phyloP scores from a whole-genome alignment of 805 yeast species.

The Schwanniomyces sp. region DNA sequence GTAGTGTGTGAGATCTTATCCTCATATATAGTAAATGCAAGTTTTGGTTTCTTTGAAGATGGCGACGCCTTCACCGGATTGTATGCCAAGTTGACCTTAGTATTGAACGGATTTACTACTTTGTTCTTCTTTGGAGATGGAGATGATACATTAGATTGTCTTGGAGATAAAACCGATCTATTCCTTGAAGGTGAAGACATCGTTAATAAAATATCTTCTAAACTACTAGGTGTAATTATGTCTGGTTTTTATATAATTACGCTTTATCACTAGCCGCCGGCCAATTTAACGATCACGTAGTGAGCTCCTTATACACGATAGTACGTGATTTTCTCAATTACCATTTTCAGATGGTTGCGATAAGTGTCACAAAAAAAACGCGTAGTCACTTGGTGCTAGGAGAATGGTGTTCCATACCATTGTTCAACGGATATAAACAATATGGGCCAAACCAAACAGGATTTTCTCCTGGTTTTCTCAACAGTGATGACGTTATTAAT shows the following conservation, averaged over 20 bases:
- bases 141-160: slow-evolving; percentile 15
- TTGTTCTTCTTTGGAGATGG: slow-evolving; percentile 12
- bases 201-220: not conserved
- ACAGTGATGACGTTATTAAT: too few relatives aligned
- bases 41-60: slow-evolving; percentile 13
- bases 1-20: slow-evolving; percentile 8
- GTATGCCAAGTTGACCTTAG: slow-evolving; percentile 1
- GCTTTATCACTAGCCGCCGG: not conserved
- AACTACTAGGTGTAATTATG: not conserved
- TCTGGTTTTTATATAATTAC: not conserved
- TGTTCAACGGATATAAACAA: not conserved
- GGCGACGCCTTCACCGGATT: slow-evolving; percentile 1
- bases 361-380: not conserved
- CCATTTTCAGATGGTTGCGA: not conserved
- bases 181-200: slow-evolving; percentile 16
- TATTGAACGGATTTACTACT: slow-evolving; percentile 6
- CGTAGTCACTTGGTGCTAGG: not conserved
- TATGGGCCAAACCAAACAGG: not conserved
- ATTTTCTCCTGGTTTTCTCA: too few relatives aligned
- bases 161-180: slow-evolving; percentile 23
- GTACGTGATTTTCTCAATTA: not conserved
- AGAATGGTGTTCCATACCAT: not conserved
- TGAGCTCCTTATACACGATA: slow-evolving; percentile 1
- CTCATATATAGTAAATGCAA: slow-evolving; percentile 20
- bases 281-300: not conserved